phyloP scores from a whole-genome alignment of 2,329 filamentous ascomycete genomes.

The Fusarium staphyleae region DNA sequence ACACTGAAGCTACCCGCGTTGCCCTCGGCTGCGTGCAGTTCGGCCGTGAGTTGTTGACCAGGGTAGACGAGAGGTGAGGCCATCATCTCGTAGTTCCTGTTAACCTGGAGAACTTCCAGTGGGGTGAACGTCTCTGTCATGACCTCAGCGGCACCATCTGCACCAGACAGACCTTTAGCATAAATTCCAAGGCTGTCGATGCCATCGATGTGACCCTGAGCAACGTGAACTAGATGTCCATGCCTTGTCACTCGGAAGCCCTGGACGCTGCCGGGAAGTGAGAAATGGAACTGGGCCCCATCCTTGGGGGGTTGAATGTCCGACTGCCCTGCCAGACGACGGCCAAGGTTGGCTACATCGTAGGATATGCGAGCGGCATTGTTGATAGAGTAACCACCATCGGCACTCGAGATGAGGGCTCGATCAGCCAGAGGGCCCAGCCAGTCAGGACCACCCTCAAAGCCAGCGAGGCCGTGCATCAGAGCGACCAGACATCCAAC shows the following conservation, averaged over 20 bases:
- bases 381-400: constrained; percentile 11
- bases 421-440: constrained; percentile 8
- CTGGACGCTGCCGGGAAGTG: constrained; percentile 4
- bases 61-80: constrained; percentile 5
- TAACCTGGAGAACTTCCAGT: constrained; percentile 1
- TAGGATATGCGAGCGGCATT: constrained; percentile 6
- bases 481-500: neutral
- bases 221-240: neutral
- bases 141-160: neutral
- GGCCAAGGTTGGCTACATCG: constrained; percentile 1
- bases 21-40: neutral
- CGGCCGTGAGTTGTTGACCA: neutral
- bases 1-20: neutral
- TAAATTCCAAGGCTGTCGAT: constrained; percentile 2
- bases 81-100: constrained; percentile 10
- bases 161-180: neutral
- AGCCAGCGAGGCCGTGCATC: neutral
- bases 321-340: neutral
- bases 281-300: constrained; percentile 7
- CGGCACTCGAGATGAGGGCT: constrained; percentile 13
- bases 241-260: constrained; percentile 3
- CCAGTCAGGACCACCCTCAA: constrained; percentile 9
- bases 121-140: constrained; percentile 2
- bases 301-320: constrained; percentile 2
- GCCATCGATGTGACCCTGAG: neutral